Base-by-base conservation (phyloP, 768 basidiomycete species). In the Suillus americanus region DNA sequence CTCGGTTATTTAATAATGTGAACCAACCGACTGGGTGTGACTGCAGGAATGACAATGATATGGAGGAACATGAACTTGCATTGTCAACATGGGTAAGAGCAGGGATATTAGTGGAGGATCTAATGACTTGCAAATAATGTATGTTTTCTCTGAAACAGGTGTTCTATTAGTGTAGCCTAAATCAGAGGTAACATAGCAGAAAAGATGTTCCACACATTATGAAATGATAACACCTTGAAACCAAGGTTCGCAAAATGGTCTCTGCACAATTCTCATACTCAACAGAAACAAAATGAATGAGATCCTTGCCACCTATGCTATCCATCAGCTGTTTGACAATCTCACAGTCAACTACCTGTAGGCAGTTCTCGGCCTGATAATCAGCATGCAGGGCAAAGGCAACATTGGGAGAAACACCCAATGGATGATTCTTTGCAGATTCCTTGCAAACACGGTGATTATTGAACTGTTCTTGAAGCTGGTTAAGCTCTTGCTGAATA, bases 401-500 rank as follows among this genome's bases (percentile, higher is more conserved):
- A 16, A 66, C 56, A 53, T 76, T 63, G 2, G 70, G 71, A 13
- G 72, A 72, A 14, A 67, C 66, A 10, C 72, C 74, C 28, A 67
- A 69, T 35, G 74, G 74, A 3, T 68, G 28, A 3, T 59, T 30
- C 59, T 76, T 76, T 16, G 55, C 53, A 3, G 61, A 12, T 38
- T 75, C 70, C n/a, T 35, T 61, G 1, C 70, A 50, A 10, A 71
- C 54, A 7, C 3, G 8, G 55, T 72, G 70, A 12, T 51, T 60
- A 59, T 76, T 77, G 28, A 69, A 66, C 2, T 51, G 33, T 3
- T 71, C 63, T 7, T 23, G 25, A 3, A 75, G 57, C 9, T 66
- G n/a, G 33, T 72, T 62, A 5, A 76, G 67, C 38, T 73, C 74
- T 33, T 64, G 56, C 37, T 71, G 75, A 18, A 78, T 66, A 0